phyloP scores from a whole-genome alignment of 2,329 filamentous ascomycete genomes.

The Tolypocladium cylindrosporum region DNA sequence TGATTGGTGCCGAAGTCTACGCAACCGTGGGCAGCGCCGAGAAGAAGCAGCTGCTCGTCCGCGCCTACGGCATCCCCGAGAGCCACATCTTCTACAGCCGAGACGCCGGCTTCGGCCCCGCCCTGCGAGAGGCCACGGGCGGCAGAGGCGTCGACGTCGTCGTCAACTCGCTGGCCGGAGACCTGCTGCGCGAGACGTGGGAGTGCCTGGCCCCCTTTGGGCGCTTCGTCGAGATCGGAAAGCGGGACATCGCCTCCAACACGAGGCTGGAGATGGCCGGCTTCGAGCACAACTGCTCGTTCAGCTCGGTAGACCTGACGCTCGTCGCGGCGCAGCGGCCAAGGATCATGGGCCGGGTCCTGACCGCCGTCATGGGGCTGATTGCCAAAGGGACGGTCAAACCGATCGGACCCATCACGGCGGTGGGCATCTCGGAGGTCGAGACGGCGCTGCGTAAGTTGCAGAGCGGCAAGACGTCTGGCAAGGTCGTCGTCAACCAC shows the following conservation, averaged over 20 bases:
- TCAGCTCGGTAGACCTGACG: conserved; percentile 35
- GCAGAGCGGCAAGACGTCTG: conserved; percentile 24
- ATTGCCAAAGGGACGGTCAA: conserved; percentile 22
- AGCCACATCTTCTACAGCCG: conserved; percentile 18
- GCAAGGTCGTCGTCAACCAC: conserved; percentile 35
- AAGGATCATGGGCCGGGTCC: conserved; percentile 25
- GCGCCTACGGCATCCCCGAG: conserved; percentile 24
- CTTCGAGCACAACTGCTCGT: conserved; percentile 36
- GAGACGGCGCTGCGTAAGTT: conserved; percentile 25
- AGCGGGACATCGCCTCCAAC: conserved; percentile 26
- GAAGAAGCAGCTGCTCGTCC: conserved; percentile 24
- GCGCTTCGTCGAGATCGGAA: conserved; percentile 34
- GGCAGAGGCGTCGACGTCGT: conserved; percentile 59
- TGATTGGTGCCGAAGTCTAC: conserved; percentile 29
- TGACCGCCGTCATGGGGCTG: conserved; percentile 25
- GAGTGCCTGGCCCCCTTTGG: conserved; percentile 33
- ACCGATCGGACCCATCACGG: conserved; percentile 23
- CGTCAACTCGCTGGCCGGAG: conserved; percentile 40
- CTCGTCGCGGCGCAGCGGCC: conserved; percentile 31
- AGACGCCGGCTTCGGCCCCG: conserved; percentile 11
- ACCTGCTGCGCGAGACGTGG: conserved; percentile 31
- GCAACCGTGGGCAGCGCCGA: conserved; percentile 28
- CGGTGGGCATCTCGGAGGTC: conserved; percentile 26
- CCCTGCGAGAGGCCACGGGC: conserved; percentile 13
- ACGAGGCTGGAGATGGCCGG: conserved; percentile 36